A percentile compares a stretch with the other conserved stretches of the same genome.
These are phyloP conservation scores for Theobroma cacao DNA, from an alignment of 345 rosid genomes.

Conservation along the genomic window DNA sequence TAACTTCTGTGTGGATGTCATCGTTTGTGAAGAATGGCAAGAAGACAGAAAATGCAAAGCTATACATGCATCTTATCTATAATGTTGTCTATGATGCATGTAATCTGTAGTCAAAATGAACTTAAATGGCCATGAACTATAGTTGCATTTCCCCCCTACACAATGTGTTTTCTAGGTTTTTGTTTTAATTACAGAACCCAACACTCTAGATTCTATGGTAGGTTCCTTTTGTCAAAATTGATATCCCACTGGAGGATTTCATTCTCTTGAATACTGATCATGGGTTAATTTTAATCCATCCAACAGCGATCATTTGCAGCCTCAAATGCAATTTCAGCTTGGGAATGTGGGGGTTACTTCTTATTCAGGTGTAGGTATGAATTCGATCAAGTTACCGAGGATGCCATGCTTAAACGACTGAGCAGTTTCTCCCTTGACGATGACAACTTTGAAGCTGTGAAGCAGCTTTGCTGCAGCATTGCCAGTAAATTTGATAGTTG, in stretches of 20 bases:
- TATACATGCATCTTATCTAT: neutral
- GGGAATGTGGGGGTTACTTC: slow-evolving; percentile 42
- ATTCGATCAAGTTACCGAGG: slow-evolving; percentile 33
- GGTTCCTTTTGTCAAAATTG: neutral
- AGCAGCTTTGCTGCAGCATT: slow-evolving; percentile 31
- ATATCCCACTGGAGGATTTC: neutral
- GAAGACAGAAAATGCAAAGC: neutral
- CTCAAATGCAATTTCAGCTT: slow-evolving; percentile 28
- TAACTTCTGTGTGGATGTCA: neutral
- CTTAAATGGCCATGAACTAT: neutral
- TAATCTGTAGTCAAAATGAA: neutral
- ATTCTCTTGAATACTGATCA: neutral
- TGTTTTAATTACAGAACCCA: neutral
- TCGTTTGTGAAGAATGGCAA: neutral
- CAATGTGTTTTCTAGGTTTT: neutral
- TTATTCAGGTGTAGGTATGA: slow-evolving; percentile 27
- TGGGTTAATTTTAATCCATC: neutral
- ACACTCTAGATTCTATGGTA: neutral
- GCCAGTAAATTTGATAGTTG: slow-evolving; percentile 17
- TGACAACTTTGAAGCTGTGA: slow-evolving; percentile 27
- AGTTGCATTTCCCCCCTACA: neutral
- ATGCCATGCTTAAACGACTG: slow-evolving; percentile 21
- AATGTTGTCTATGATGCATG: neutral
- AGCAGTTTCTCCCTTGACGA: slow-evolving; percentile 25
- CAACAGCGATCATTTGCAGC: slow-evolving; percentile 13